phyloP scores from a whole-genome alignment of 1,284 basidiomycete genomes.

The Cryptococcus sp. region DNA sequence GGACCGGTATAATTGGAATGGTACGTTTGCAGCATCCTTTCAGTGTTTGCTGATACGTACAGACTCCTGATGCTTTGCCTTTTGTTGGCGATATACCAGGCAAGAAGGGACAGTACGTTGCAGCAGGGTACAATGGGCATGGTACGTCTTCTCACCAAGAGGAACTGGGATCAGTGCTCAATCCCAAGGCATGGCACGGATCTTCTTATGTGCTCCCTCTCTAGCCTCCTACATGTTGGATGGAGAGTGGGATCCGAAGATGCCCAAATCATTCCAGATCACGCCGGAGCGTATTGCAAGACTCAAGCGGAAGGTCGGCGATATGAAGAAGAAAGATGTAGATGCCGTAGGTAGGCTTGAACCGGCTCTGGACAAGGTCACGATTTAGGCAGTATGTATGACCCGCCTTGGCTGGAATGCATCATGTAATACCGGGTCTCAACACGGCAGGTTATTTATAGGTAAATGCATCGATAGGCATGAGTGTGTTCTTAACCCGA shows the following conservation, averaged over 20 bases:
- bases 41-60: too few relatives aligned
- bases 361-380: neutral
- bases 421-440: too few relatives aligned
- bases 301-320: slow-evolving; percentile 14
- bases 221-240: slow-evolving; percentile 27
- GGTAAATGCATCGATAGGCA: neutral
- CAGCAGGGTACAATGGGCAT: slow-evolving; percentile 40
- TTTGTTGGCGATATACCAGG: slow-evolving; percentile 34
- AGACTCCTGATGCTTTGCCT: slow-evolving; percentile 37
- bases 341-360: neutral
- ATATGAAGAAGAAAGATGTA: neutral
- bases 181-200: slow-evolving; percentile 35
- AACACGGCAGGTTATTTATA: too few relatives aligned
- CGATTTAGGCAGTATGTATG: neutral
- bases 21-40: slow-evolving; percentile 7
- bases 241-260: slow-evolving; percentile 27
- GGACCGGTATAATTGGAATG: slow-evolving; percentile 37
- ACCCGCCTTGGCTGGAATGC: too few relatives aligned
- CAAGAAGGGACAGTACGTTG: slow-evolving; percentile 32
- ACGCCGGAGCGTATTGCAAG: slow-evolving; percentile 24
- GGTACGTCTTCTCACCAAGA: slow-evolving; percentile 17
- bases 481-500: neutral
- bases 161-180: neutral
- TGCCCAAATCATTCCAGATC: slow-evolving; percentile 32
- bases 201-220: slow-evolving; percentile 39